These are phyloP conservation scores for Clonostachys sp. DNA, from an alignment of 2,329 filamentous ascomycete genomes.

Conservation along the genomic window DNA sequence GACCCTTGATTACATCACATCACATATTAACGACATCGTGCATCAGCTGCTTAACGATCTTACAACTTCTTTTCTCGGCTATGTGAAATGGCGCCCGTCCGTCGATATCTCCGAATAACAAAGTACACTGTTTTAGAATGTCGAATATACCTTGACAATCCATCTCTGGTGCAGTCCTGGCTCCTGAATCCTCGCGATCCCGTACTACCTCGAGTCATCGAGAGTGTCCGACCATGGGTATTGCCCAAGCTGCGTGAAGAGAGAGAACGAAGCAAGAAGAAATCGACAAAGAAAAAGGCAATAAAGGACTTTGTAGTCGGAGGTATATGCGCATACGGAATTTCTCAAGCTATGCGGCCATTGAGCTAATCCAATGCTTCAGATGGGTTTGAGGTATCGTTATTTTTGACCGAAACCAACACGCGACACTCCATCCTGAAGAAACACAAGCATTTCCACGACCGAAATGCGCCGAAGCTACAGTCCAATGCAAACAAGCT, in stretches of 20 bases:
- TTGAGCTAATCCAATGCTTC: conserved; percentile 1
- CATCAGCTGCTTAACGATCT: too few relatives aligned
- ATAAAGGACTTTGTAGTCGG: conserved; percentile 85
- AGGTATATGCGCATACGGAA: conserved; percentile 43
- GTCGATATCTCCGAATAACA: conserved; percentile 86
- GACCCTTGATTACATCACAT: too few relatives aligned
- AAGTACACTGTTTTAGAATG: conserved; percentile 95
- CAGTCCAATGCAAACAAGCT: conserved; percentile 60
- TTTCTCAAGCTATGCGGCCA: conserved; percentile 11
- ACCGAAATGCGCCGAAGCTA: conserved; percentile 46
- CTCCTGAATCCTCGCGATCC: conserved; percentile 73
- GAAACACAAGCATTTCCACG: conserved; percentile 75
- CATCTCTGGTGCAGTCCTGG: conserved; percentile 77
- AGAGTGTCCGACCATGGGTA: conserved; percentile 79
- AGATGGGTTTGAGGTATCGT: conserved; percentile 95
- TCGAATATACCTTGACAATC: conserved; percentile 92
- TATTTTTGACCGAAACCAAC: conserved; percentile 84
- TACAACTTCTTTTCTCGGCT: too few relatives aligned
- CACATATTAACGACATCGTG: too few relatives aligned
- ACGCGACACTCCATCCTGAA: conserved; percentile 82
- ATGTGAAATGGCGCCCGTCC: conserved; percentile 71
- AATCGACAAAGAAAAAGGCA: conserved; percentile 66
- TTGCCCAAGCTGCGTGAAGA: conserved; percentile 90
- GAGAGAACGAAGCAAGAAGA: conserved; percentile 55
- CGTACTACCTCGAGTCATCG: conserved; percentile 76